A percentile compares a stretch with the other conserved stretches of the same genome.
phyloP scores from a whole-genome alignment of 352 stramenopile species.

The Peronospora farinosa region DNA sequence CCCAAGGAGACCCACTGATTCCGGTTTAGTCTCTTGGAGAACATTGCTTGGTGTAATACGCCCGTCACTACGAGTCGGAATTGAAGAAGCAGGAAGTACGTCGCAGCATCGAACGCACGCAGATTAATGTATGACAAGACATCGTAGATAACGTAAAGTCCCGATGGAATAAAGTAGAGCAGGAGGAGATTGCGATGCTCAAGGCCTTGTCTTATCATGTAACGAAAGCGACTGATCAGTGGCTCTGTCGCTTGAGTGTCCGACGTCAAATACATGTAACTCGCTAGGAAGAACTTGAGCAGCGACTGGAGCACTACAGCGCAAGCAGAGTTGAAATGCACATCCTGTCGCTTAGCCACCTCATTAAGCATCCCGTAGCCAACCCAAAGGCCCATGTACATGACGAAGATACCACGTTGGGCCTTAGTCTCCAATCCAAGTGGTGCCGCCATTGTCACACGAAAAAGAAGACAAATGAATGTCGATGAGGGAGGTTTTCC shows the following conservation, averaged over 20 bases:
- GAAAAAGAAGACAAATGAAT: constrained; percentile 4
- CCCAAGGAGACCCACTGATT: constrained; percentile 73
- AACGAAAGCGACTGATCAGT: constrained; percentile 23
- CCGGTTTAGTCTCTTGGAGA: constrained; percentile 59
- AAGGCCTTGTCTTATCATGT: constrained; percentile 33
- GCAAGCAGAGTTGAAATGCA: constrained; percentile 68
- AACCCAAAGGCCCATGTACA: constrained; percentile 77
- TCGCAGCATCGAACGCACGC: constrained; percentile 61
- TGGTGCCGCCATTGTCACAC: constrained; percentile 33
- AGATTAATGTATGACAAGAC: constrained; percentile 82
- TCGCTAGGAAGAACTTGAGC: constrained; percentile 61
- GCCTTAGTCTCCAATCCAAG: constrained; percentile 67
- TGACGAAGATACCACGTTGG: constrained; percentile 69
- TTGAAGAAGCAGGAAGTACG: constrained; percentile 74
- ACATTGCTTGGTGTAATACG: constrained; percentile 72
- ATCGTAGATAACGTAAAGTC: constrained; percentile 77
- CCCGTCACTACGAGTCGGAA: constrained; percentile 80
- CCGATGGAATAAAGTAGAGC: constrained; percentile 69
- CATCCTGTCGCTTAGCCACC: constrained; percentile 56
- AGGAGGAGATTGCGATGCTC: constrained; percentile 45
- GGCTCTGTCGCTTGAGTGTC: constrained; percentile 30
- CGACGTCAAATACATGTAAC: constrained; percentile 58
- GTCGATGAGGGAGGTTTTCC: background rate
- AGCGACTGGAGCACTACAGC: constrained; percentile 72
- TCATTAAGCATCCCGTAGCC: constrained; percentile 75